phyloP scores from a whole-genome alignment of 306 rosid species.

The Arachis hypogaea region DNA sequence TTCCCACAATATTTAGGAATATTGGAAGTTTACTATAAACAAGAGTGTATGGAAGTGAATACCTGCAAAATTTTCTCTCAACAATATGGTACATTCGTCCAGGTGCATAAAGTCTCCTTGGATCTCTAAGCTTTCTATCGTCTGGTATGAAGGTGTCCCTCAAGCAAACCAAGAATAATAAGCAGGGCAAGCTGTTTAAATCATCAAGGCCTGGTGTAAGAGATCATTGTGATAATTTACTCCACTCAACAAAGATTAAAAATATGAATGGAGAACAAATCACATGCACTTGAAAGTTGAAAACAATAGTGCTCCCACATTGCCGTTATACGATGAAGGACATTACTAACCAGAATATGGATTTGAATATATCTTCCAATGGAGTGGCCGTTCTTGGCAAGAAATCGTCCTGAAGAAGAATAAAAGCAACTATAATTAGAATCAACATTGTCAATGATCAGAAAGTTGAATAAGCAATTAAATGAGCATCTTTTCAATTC shows the following conservation, averaged over 20 bases:
- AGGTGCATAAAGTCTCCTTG: slow-evolving; percentile 92
- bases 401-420: slow-evolving; percentile 81
- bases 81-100: slow-evolving; percentile 93
- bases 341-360: slow-evolving; percentile 76
- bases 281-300: slow-evolving; percentile 14
- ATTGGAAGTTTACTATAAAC: neutral
- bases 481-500: too few relatives aligned
- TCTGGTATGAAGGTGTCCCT: slow-evolving; percentile 94
- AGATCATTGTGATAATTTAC: slow-evolving; percentile 53
- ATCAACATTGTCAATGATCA: slow-evolving; percentile 18
- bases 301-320: slow-evolving; percentile 10
- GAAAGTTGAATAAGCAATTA: too few relatives aligned
- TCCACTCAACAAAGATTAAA: slow-evolving; percentile 37
- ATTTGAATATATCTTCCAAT: slow-evolving; percentile 88
- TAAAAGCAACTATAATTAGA: neutral
- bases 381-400: slow-evolving; percentile 96
- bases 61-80: slow-evolving; percentile 96
- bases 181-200: slow-evolving; percentile 97
- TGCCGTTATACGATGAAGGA: slow-evolving; percentile 24
- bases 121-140: slow-evolving; percentile 84
- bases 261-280: neutral
- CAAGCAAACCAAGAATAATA: slow-evolving; percentile 83
- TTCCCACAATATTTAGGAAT: neutral
- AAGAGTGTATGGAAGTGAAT: slow-evolving; percentile 24
- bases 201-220: slow-evolving; percentile 73